Evolutionary conservation across 106 monocot genomes (phyloP), one percentile per base, ranked within the genome.

Genomic region (Triglochin maritima): DNA sequence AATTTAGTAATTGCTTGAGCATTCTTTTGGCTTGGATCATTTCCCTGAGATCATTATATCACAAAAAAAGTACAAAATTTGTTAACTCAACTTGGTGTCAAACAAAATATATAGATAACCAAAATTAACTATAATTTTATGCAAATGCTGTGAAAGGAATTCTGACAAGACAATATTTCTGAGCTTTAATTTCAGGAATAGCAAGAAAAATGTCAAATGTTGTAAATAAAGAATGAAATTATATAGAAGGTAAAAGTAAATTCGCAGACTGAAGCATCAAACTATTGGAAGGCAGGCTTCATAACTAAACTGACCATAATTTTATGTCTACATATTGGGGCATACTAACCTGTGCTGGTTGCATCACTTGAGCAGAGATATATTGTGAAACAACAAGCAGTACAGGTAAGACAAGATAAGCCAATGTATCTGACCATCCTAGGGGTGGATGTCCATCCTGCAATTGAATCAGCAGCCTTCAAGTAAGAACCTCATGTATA

Each of bases 361-460:
- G 94, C 86, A 94, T 75, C 50, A 94, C 72, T 77, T 94, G 89
- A 77, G 85, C 69, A 56, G 94, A 86, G 55, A 89, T 76, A 62
- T 86, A 94, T 46, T 94, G 94, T 62, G 89, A 82, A n/a, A 87
- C 16, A 64, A 89, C 71, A 47, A 94, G 75, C 67, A 89, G 69
- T 45, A 80, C 77, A 45, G 94, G 94, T 64, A 94, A 61, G 5
- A 94, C 89, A 49, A 94, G 89, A 82, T 94, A 94, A 47, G 87
- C 84, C 52, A 82, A 68, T 8, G 94, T 94, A 48, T 89, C 86
- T 64, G 84, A 74, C 94, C 94, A 94, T 69, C 94, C 94, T 76
- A 94, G 68, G 55, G 94, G 94, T 70, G 94, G 94, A 73, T 94
- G 80, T 43, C 94, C 94, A 77, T 94, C 94, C 94, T 94, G 85